Conservation (phyloP, 495 filamentous ascomycete genomes). For the Neurospora tetraspora region DNA sequence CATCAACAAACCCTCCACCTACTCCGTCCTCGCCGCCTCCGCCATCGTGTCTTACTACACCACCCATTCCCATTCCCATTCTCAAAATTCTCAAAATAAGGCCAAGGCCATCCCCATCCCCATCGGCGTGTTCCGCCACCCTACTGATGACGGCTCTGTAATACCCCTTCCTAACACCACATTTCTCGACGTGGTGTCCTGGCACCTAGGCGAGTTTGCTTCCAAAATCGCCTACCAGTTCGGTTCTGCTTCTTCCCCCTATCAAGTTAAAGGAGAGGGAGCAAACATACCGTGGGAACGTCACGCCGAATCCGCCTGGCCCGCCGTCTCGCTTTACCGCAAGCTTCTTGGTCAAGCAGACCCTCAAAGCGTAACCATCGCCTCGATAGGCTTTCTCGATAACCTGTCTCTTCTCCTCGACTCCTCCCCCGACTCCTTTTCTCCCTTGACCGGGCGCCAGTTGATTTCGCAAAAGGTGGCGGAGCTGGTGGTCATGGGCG, state of each 20-base stretch:
- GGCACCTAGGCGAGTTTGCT: slow-evolving; percentile 19
- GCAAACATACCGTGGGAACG: slow-evolving; percentile 34
- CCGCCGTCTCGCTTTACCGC: slow-evolving; percentile 34
- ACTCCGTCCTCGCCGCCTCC: slow-evolving; percentile 31
- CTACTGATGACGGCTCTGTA: not conserved
- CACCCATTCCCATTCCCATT: no score
- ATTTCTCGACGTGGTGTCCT: slow-evolving; percentile 31
- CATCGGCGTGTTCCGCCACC: slow-evolving; percentile 23
- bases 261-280: slow-evolving; percentile 13
- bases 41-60: slow-evolving; percentile 35
- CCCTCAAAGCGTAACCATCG: slow-evolving; percentile 32
- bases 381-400: slow-evolving; percentile 33
- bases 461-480: slow-evolving; percentile 32
- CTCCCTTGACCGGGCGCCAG: slow-evolving; percentile 22
- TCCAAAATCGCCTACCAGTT: not conserved
- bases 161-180: slow-evolving; percentile 25
- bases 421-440: slow-evolving; percentile 25
- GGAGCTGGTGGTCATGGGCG: slow-evolving; percentile 40
- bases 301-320: no score
- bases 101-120: no score
- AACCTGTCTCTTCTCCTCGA: slow-evolving; percentile 33
- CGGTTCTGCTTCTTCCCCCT: not conserved
- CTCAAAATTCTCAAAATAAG: not conserved
- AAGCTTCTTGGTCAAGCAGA: slow-evolving; percentile 23
- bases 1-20: slow-evolving; percentile 33